Conservation (phyloP, 108 stramenopile genomes). For the Discostella stelligeroides region DNA sequence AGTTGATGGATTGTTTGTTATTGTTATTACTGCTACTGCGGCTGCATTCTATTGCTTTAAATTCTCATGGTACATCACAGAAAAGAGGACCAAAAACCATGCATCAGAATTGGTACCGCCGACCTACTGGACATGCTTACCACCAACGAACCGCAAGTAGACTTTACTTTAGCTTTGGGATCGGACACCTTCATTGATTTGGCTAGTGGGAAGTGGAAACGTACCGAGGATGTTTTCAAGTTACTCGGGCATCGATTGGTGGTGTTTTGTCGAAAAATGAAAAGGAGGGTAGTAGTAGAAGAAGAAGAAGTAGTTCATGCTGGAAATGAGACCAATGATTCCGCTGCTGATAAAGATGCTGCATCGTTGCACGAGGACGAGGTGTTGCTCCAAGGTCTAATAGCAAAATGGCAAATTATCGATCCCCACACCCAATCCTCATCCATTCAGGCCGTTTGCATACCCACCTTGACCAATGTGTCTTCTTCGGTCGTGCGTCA, state of each 20-base stretch:
- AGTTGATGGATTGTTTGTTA: background rate
- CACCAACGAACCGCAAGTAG: conserved; percentile 48
- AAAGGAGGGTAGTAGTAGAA: background rate
- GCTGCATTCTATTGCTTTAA: conserved; percentile 6
- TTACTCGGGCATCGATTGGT: conserved; percentile 71
- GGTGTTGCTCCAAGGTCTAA: conserved; percentile 7
- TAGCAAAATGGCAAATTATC: conserved; percentile 31
- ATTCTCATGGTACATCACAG: conserved; percentile 3
- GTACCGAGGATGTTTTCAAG: conserved; percentile 62
- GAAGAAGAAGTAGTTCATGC: background rate
- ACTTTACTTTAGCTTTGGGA: conserved; percentile 74
- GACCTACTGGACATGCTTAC: conserved; percentile 75
- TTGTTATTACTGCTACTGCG: background rate
- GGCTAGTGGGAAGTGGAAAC: conserved; percentile 77
- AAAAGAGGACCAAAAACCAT: conserved; percentile 15
- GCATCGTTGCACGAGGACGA: conserved; percentile 21
- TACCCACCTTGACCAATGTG: conserved; percentile 56
- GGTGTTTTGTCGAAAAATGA: conserved; percentile 59
- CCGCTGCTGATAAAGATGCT: no score
- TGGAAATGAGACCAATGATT: background rate
- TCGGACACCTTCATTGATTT: conserved; percentile 85
- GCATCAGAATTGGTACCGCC: conserved; percentile 72
- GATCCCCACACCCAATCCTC: conserved; percentile 5
- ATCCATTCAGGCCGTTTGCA: conserved; percentile 37
- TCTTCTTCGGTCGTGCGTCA: conserved; percentile 64